Conservation (phyloP, 2,329 filamentous ascomycete species). For the Diaporthe longicolla region DNA sequence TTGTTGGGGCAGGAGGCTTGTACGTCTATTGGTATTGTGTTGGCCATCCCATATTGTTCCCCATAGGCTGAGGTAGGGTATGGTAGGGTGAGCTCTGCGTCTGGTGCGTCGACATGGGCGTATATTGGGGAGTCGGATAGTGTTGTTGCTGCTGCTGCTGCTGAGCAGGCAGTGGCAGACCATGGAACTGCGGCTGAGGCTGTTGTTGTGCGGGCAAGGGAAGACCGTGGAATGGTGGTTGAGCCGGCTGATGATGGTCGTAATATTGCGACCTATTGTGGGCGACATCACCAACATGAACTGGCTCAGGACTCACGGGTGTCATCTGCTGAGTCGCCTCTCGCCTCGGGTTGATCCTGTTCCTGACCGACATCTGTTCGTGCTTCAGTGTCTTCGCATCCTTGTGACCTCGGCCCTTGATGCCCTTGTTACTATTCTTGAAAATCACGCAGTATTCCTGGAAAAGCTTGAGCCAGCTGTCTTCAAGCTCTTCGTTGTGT, state of each 20-base stretch:
- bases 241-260: constrained; percentile 41
- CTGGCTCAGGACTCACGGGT: constrained; percentile 49
- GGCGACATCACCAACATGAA: constrained; percentile 32
- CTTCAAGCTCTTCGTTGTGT: constrained; percentile 71
- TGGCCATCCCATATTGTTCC: constrained; percentile 38
- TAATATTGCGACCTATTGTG: constrained; percentile 46
- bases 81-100: constrained; percentile 35
- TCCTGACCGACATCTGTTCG: constrained; percentile 19
- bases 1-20: neutral
- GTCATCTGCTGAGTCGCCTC: constrained; percentile 44
- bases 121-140: constrained; percentile 1
- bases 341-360: neutral
- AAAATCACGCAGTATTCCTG: constrained; percentile 90
- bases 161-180: constrained; percentile 28
- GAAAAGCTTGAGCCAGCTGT: constrained; percentile 82
- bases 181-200: constrained; percentile 31
- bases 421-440: constrained; percentile 98
- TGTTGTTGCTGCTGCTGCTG: constrained; percentile 30
- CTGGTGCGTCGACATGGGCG: constrained; percentile 30
- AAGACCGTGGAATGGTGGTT: constrained; percentile 37
- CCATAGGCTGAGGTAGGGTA: constrained; percentile 35
- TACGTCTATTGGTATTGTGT: constrained; percentile 36
- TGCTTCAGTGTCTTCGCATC: constrained; percentile 74
- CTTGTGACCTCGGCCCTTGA: constrained; percentile 90
- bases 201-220: constrained; percentile 34